phyloP scores from a whole-genome alignment of 139 green algal species.

The Tetradesmus lagerheimii region DNA sequence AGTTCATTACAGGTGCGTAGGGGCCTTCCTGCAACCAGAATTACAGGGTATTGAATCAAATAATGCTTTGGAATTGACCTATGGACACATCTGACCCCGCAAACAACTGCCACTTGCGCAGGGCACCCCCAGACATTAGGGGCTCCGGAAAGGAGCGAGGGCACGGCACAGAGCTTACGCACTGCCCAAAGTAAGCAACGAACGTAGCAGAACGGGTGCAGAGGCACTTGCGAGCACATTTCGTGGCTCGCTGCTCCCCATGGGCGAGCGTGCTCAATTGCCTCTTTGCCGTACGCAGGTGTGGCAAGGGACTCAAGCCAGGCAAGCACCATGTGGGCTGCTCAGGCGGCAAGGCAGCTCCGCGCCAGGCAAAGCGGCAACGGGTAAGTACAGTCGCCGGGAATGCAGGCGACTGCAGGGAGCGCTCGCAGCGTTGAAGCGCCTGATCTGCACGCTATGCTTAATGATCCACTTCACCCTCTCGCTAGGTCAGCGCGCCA shows the following conservation, averaged over 20 bases:
- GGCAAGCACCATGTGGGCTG: slow-evolving; percentile 91
- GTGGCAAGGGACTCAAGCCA: slow-evolving; percentile 80
- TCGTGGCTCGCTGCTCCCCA: background rate
- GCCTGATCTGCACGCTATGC: background rate
- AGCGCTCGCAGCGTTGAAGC: background rate
- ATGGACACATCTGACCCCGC: background rate
- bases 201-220: background rate
- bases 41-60: background rate
- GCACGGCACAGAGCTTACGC: slow-evolving; percentile 85
- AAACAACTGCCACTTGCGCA: background rate
- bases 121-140: slow-evolving; percentile 83
- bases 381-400: slow-evolving; percentile 11
- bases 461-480: background rate
- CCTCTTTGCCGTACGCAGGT: slow-evolving; percentile 45
- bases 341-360: slow-evolving; percentile 63
- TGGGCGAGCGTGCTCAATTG: background rate
- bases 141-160: slow-evolving; percentile 88
- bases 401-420: background rate
- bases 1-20: slow-evolving; percentile 73
- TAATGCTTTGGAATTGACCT: background rate
- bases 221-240: background rate
- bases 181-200: slow-evolving; percentile 76
- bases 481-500: background rate
- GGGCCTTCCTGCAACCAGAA: background rate
- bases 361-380: slow-evolving; percentile 51